Conservation (phyloP, 2,329 filamentous ascomycete species). For the Cladosporium sphaerospermum region DNA sequence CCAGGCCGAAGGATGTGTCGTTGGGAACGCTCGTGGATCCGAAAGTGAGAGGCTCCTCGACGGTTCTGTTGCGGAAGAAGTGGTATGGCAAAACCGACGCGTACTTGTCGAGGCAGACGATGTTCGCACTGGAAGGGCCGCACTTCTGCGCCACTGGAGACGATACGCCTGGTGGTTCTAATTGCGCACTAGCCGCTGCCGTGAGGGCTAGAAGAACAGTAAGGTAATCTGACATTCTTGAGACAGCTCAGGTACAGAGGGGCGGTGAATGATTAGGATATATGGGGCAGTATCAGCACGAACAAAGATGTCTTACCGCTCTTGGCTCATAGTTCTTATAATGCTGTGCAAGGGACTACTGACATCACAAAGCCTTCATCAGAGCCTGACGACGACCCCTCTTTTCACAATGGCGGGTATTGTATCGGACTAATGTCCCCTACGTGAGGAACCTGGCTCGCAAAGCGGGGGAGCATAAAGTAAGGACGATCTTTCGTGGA, state of each 20-base stretch:
- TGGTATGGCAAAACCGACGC: slow-evolving; percentile 33
- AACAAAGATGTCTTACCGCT: too few relatives aligned
- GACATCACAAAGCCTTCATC: not conserved
- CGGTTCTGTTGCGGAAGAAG: slow-evolving; percentile 28
- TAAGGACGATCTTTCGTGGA: too few relatives aligned
- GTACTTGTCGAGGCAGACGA: slow-evolving; percentile 37
- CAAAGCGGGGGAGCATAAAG: not conserved
- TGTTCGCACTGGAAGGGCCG: slow-evolving; percentile 16
- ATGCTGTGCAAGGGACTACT: not conserved
- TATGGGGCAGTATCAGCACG: not conserved
- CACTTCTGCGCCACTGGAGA: slow-evolving; percentile 16
- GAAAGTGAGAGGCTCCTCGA: slow-evolving; percentile 25
- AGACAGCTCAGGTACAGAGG: not conserved
- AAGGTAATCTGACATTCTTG: not conserved
- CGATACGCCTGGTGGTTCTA: slow-evolving; percentile 9
- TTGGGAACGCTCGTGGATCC: slow-evolving; percentile 30
- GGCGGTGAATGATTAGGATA: not conserved
- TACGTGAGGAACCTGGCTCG: too few relatives aligned
- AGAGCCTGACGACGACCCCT: not conserved
- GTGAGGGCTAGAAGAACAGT: not conserved
- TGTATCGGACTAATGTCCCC: too few relatives aligned
- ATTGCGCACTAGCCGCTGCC: not conserved
- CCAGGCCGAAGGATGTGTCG: slow-evolving; percentile 27
- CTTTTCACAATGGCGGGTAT: not conserved
- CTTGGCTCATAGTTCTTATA: too few relatives aligned